A percentile compares a stretch with the other conserved stretches of the same genome.
Conservation (phyloP, 306 rosid genomes). For the Morella rubra region DNA sequence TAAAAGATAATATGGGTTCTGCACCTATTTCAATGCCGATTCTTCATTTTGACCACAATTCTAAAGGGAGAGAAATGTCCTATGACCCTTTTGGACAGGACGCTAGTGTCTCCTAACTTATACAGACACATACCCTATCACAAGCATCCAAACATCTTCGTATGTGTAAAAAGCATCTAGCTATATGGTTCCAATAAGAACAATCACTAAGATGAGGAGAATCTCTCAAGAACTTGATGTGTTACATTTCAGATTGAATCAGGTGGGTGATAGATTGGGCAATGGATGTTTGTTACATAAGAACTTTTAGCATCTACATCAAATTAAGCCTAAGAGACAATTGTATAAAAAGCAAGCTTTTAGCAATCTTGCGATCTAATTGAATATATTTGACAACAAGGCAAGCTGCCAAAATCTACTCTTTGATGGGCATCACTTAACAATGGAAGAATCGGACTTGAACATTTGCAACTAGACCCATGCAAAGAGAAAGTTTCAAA, state of each 20-base stretch:
- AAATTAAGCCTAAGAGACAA: not conserved
- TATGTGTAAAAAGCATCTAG: no score
- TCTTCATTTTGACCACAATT: no score
- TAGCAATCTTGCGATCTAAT: not conserved
- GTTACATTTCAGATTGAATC: not conserved
- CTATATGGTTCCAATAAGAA: no score
- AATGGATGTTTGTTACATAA: not conserved
- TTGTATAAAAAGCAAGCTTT: not conserved
- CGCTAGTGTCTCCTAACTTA: no score
- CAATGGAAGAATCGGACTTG: not conserved
- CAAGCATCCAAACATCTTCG: no score
- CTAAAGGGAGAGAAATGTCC: no score
- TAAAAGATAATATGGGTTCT: no score
- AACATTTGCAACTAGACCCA: conserved; percentile 16
- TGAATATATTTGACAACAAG: not conserved
- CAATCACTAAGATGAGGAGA: no score
- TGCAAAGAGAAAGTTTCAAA: conserved; percentile 12
- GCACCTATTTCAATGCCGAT: no score
- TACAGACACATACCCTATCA: no score
- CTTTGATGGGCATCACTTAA: not conserved
- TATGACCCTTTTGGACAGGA: no score
- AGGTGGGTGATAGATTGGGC: not conserved
- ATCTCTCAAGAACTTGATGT: not conserved
- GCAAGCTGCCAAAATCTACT: not conserved
- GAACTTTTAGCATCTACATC: not conserved